A percentile compares a stretch with the other conserved stretches of the same genome.
These are phyloP conservation scores for Neonectria coccinea DNA, from an alignment of 2,329 filamentous ascomycete genomes.

Conservation along the genomic window DNA sequence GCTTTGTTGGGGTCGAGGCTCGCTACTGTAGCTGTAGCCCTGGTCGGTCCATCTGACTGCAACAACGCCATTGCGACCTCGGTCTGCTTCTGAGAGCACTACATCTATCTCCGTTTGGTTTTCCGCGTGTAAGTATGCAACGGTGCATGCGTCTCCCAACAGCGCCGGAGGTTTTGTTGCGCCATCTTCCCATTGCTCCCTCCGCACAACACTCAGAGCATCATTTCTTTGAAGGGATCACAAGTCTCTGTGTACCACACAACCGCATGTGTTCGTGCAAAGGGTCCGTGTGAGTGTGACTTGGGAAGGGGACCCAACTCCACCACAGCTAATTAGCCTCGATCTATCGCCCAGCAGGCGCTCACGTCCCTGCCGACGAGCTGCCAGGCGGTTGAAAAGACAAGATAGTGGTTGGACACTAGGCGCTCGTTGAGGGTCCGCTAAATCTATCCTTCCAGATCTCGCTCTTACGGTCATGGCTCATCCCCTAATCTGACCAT, in stretches of 20 bases:
- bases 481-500: constrained; percentile 15
- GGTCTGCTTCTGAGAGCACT: constrained; percentile 17
- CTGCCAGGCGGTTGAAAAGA: background rate
- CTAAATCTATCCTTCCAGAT: constrained; percentile 30
- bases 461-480: constrained; percentile 8
- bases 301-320: constrained; percentile 11
- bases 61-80: constrained; percentile 30
- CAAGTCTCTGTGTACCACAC: constrained; percentile 1
- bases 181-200: background rate
- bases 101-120: background rate
- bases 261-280: background rate
- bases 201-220: background rate
- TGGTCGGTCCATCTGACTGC: constrained; percentile 15
- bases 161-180: background rate
- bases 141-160: background rate
- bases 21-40: constrained; percentile 12
- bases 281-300: constrained; percentile 13
- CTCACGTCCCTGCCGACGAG: constrained; percentile 13
- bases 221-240: background rate
- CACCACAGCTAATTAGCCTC: constrained; percentile 29
- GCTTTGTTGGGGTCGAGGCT: constrained; percentile 27
- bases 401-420: constrained; percentile 10
- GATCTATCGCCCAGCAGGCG: constrained; percentile 22
- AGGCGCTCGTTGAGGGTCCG: constrained; percentile 8
- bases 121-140: background rate